Percentiles rank a stretch among this genome's conserved stretches.
Evolutionary conservation across 495 filamentous ascomycete species (phyloP).

Genomic region (Neurospora sublineolata): DNA sequence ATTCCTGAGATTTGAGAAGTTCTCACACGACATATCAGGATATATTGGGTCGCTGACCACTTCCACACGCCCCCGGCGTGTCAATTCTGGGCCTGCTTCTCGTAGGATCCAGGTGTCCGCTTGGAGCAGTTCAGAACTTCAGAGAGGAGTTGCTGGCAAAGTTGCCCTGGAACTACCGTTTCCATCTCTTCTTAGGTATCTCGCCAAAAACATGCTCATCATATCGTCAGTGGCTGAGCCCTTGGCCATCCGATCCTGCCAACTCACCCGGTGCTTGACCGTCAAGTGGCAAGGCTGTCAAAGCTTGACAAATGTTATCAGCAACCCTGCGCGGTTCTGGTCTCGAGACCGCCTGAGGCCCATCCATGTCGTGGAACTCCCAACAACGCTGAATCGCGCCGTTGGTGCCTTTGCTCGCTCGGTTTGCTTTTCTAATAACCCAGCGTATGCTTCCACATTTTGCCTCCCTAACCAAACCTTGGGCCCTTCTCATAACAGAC

Average conservation of each 20-base stretch:
- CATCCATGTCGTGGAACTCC: background rate
- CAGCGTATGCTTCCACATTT: background rate
- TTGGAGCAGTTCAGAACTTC: background rate
- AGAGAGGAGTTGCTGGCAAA: background rate
- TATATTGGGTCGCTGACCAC: background rate
- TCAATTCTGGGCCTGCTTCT: background rate
- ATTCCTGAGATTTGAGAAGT: background rate
- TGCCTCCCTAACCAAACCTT: background rate
- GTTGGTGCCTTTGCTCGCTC: background rate
- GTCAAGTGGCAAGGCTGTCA: background rate
- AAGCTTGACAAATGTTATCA: background rate
- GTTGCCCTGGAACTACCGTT: background rate
- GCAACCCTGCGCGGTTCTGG: background rate
- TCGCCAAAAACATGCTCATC: background rate
- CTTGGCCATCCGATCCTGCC: background rate
- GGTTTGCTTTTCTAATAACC: background rate
- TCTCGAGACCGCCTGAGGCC: background rate
- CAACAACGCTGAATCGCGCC: background rate
- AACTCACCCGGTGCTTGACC: background rate
- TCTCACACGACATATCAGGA: background rate
- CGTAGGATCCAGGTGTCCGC: background rate
- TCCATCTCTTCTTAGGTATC: background rate
- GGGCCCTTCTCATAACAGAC: background rate
- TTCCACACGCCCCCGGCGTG: background rate
- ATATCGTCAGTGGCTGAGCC: background rate